Conservation (phyloP, 371 early-diverging fungal species). For the Rhizopus delemar region DNA sequence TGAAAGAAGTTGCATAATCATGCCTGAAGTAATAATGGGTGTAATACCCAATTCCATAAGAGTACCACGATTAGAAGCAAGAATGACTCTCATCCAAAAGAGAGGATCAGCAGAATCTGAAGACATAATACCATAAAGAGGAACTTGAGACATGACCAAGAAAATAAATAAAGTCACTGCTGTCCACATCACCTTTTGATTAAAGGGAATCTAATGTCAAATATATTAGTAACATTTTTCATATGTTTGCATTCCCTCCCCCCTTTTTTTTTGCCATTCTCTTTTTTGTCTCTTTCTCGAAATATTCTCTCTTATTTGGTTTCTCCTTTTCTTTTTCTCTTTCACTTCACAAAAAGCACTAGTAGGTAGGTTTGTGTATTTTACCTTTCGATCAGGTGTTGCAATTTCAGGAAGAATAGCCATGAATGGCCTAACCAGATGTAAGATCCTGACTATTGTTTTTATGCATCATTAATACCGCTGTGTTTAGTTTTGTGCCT, state of each 20-base stretch:
- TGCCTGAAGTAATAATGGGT: constrained; percentile 99
- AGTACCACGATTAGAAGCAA: constrained; percentile 99
- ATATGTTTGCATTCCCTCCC: too few species aligned
- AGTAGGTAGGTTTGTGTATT: neutral
- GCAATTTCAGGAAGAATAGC: constrained; percentile 98
- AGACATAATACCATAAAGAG: constrained; percentile 99
- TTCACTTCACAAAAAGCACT: too few species aligned
- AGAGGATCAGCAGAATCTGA: constrained; percentile 98
- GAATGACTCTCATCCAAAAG: constrained; percentile 99
- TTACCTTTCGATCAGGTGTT: constrained; percentile 95
- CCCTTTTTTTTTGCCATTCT: too few species aligned
- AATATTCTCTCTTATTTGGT: too few species aligned
- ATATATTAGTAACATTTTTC: too few species aligned
- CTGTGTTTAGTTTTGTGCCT: too few species aligned
- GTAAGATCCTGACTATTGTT: constrained; percentile 86
- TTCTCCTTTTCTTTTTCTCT: neutral
- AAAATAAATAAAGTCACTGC: constrained; percentile 98
- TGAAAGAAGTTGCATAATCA: constrained; percentile 99
- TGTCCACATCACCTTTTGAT: constrained; percentile 99
- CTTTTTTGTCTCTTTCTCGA: too few species aligned
- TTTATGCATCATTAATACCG: neutral
- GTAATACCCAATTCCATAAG: constrained; percentile 99
- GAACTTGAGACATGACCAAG: constrained; percentile 99
- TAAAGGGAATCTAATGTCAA: constrained; percentile 82
- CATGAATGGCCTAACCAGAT: constrained; percentile 98